Percentiles rank a stretch among this genome's conserved stretches.
phyloP scores from a whole-genome alignment of 306 rosid genomes.

The Heteromeles arbutifolia region DNA sequence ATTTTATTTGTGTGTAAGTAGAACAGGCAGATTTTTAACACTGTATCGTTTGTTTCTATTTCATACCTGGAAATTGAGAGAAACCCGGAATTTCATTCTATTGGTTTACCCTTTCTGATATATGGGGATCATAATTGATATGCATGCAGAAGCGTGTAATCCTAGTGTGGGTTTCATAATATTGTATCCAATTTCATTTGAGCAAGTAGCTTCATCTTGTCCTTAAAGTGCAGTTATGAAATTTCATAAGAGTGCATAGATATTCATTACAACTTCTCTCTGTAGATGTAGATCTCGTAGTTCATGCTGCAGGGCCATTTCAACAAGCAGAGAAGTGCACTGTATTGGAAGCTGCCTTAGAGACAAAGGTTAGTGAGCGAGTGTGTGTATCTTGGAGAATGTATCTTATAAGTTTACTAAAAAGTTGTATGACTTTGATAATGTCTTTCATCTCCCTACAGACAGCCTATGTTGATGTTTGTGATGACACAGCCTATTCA shows the following conservation, averaged over 20 bases:
- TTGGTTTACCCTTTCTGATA: not conserved
- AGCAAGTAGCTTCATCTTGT: not conserved
- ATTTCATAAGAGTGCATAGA: too few species aligned
- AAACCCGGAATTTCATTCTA: not conserved
- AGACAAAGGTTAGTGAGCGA: conserved; percentile 55
- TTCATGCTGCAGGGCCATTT: conserved; percentile 94
- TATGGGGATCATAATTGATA: not conserved
- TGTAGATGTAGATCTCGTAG: conserved; percentile 84
- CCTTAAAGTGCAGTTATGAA: too few species aligned
- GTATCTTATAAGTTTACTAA: not conserved
- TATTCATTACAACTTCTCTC: conserved; percentile 1
- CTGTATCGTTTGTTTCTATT: not conserved
- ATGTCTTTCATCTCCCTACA: conserved; percentile 25
- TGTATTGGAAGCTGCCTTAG: conserved; percentile 86
- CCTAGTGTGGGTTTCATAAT: not conserved
- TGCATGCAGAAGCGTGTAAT: not conserved
- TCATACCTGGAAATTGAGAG: not conserved
- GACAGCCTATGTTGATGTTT: conserved; percentile 89
- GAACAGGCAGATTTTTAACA: not conserved
- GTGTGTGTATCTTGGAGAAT: not conserved
- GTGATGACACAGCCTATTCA: conserved; percentile 72
- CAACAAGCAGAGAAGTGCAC: conserved; percentile 69
- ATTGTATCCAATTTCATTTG: not conserved
- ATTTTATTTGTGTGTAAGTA: not conserved
- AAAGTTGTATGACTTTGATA: not conserved